These are phyloP conservation scores for Fusarium nodosum DNA, from an alignment of 2,329 filamentous ascomycete genomes.

Conservation along the genomic window DNA sequence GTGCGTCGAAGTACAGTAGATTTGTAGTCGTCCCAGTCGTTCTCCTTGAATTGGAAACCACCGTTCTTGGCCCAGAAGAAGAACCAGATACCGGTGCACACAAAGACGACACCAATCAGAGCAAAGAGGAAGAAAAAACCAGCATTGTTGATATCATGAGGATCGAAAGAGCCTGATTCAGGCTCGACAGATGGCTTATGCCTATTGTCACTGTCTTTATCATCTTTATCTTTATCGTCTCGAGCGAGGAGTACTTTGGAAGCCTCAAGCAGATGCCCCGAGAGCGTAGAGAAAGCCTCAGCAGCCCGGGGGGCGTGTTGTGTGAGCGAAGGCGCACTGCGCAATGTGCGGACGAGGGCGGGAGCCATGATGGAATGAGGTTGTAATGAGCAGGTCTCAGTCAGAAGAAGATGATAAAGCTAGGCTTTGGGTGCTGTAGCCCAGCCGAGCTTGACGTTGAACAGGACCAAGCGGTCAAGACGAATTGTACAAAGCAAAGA, in stretches of 20 bases:
- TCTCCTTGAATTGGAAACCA: slow-evolving; percentile 86
- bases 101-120: slow-evolving; percentile 82
- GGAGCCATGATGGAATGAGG: slow-evolving; percentile 57
- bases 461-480: slow-evolving; percentile 24
- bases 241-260: slow-evolving; percentile 60
- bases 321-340: slow-evolving; percentile 49
- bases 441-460: slow-evolving; percentile 47
- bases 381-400: slow-evolving; percentile 43
- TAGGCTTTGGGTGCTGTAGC: slow-evolving; percentile 48
- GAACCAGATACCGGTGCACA: slow-evolving; percentile 88
- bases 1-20: slow-evolving; percentile 89
- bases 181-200: slow-evolving; percentile 56
- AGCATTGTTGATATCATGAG: slow-evolving; percentile 71
- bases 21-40: slow-evolving; percentile 99
- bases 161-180: slow-evolving; percentile 64
- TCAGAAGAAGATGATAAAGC: slow-evolving; percentile 23
- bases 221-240: slow-evolving; percentile 52
- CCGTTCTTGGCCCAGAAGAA: slow-evolving; percentile 99
- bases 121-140: slow-evolving; percentile 90
- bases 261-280: slow-evolving; percentile 60
- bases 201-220: slow-evolving; percentile 47
- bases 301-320: slow-evolving; percentile 33
- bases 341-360: slow-evolving; percentile 53
- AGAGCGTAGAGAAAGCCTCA: slow-evolving; percentile 50
- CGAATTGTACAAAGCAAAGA: slow-evolving; percentile 1